Base-by-base conservation (phyloP, 768 basidiomycete genomes). In the Collybia nuda region DNA sequence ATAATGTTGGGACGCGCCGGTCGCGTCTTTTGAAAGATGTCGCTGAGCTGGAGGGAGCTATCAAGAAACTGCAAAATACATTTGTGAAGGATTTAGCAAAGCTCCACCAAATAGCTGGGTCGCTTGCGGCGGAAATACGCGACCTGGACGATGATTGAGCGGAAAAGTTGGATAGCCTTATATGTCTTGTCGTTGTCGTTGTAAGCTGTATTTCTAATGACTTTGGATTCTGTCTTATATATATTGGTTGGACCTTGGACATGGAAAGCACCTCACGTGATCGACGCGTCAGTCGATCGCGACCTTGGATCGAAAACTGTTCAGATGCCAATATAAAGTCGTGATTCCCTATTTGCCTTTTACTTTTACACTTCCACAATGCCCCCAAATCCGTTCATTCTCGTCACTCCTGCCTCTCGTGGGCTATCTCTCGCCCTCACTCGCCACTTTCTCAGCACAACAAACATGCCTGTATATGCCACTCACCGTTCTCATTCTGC, bases 381-480 rank as follows among this genome's bases (percentile, higher is more conserved):
- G 57, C 37, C 51, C 40, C 56, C 64, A 7, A 66, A 60, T 37
- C 80, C 78, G 0, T 84, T 83, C 58, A 60, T 78, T 54, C 68
- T 85, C 50, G 68, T 84, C 42, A 67, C 75, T 24, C 82, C 83
- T 23, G 77, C 80, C 5, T 80, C 79, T 15, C 73, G 82, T 15
- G 82, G 83, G 4, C 69, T 84, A 19, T 79, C 79, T 6, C 70
- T 80, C 23, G 78, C 80, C 3, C 68, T 85, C 24, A 78, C 79
- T 11, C 74, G 81, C 14, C 75, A 79, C 60, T 76, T 78, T 51
- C 71, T 84, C 32, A 68, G 69, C 46, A 73, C 71, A 2, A 82
- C 82, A 15, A 56, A 64, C 12, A 62, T 80, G 21, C 81, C 81
- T 1, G 76, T 85, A 7, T 80, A 73, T 56, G 79, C 80, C n/a